phyloP scores from a whole-genome alignment of 1,139 yeast species.

The Hyphopichia wangnamkhiaoensis region DNA sequence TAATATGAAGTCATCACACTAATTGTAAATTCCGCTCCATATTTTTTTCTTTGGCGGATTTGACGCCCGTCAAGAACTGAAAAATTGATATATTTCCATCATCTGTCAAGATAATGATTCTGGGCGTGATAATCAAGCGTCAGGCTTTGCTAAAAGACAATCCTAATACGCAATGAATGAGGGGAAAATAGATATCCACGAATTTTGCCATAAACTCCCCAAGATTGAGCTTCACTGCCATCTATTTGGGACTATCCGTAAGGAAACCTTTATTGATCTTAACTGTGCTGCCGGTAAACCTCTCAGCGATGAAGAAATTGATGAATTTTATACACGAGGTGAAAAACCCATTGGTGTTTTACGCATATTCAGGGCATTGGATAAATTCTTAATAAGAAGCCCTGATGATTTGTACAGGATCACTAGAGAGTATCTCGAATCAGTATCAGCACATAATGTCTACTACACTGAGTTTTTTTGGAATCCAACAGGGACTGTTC shows the following conservation, averaged over 20 bases:
- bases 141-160: too few species aligned
- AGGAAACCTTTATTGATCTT: conserved; percentile 16
- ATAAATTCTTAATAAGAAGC: conserved; percentile 15
- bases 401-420: conserved; percentile 19
- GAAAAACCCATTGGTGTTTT: conserved; percentile 25
- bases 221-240: conserved; percentile 27
- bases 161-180: too few species aligned
- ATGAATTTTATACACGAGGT: conserved; percentile 22
- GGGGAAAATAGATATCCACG: conserved; percentile 5
- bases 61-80: too few species aligned
- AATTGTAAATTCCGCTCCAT: too few species aligned
- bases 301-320: conserved; percentile 17
- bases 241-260: conserved; percentile 22
- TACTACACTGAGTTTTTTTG: conserved; percentile 22
- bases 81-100: too few species aligned
- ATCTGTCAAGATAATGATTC: too few species aligned
- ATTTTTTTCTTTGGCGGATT: too few species aligned
- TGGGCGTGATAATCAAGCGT: too few species aligned
- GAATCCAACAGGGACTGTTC: conserved; percentile 26
- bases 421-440: conserved; percentile 19
- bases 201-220: conserved; percentile 20
- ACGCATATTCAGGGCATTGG: conserved; percentile 21
- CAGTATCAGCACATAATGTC: conserved; percentile 18
- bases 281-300: conserved; percentile 17
- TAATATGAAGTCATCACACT: too few species aligned